Conservation (phyloP, 148 eudicot species). For the Persicaria maculosa region DNA sequence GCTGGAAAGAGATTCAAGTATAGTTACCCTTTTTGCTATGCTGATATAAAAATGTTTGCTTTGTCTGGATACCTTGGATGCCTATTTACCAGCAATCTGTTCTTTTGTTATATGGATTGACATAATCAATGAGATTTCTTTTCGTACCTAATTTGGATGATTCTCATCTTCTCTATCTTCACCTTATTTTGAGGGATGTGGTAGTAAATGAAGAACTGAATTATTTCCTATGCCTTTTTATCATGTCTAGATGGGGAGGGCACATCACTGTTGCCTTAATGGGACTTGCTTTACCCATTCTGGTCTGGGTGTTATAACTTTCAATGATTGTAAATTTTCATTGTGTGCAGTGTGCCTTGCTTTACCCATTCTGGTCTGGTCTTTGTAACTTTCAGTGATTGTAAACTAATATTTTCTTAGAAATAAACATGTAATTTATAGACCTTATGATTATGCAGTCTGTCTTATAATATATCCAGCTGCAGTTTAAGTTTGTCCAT, state of each 20-base stretch:
- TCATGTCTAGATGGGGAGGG: too few species aligned
- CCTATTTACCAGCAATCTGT: not conserved
- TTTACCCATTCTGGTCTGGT: not conserved
- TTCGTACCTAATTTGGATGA: not conserved
- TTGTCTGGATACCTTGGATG: not conserved
- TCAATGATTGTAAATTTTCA: too few species aligned
- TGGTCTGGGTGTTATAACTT: too few species aligned
- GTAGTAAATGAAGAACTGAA: not conserved
- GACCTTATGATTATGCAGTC: not conserved
- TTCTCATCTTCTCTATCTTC: not conserved
- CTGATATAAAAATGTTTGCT: not conserved
- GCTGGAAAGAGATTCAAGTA: slow-evolving; percentile 78
- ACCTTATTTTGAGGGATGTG: not conserved
- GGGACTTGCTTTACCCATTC: too few species aligned
- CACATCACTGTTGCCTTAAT: too few species aligned
- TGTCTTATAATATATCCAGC: not conserved
- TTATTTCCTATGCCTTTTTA: too few species aligned
- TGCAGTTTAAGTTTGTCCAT: not conserved
- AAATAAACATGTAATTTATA: not conserved
- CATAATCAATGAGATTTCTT: not conserved
- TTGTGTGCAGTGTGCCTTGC: not conserved
- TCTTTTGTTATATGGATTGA: not conserved
- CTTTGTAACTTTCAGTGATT: too few species aligned
- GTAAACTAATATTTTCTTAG: too few species aligned
- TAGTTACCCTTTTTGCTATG: slow-evolving; percentile 6